Percentiles rank a stretch among this genome's conserved stretches.
Conservation (phyloP, 495 filamentous ascomycete genomes). For the Platismatia glauca region DNA sequence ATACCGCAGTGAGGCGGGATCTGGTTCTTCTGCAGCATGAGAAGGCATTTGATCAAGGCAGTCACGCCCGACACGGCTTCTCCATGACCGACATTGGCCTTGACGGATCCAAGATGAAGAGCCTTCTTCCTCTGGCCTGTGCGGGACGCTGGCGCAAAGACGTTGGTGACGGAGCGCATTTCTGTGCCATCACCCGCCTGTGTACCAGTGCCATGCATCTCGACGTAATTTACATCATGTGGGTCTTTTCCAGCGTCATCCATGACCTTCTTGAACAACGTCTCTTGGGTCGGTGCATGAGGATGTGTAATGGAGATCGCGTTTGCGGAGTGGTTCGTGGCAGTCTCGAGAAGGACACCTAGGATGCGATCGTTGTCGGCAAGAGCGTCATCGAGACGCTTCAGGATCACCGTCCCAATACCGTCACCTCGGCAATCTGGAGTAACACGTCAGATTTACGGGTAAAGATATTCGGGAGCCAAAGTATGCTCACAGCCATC, state of each 20-base stretch:
- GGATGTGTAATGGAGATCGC: conserved; percentile 79
- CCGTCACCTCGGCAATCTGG: conserved; percentile 62
- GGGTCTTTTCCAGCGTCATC: conserved; percentile 63
- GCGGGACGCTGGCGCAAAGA: conserved; percentile 67
- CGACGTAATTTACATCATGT: conserved; percentile 68
- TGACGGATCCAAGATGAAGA: conserved; percentile 75
- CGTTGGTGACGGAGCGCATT: conserved; percentile 66
- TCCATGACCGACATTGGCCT: conserved; percentile 82
- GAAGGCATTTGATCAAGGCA: conserved; percentile 70
- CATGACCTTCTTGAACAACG: conserved; percentile 59
- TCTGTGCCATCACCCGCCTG: conserved; percentile 75
- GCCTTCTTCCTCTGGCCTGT: conserved; percentile 58
- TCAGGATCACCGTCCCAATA: conserved; percentile 65
- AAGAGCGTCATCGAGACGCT: conserved; percentile 68
- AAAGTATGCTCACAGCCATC: conserved; percentile 45
- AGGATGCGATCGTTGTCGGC: conserved; percentile 70
- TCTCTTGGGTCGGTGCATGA: conserved; percentile 62
- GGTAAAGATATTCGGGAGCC: not conserved
- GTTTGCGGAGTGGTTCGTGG: conserved; percentile 71
- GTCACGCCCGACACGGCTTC: conserved; percentile 84
- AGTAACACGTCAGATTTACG: not conserved
- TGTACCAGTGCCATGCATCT: conserved; percentile 87
- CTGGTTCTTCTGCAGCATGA: conserved; percentile 77
- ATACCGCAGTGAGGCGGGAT: conserved; percentile 85
- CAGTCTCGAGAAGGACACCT: conserved; percentile 58